Conservation (phyloP, 2,329 filamentous ascomycete species). For the Dactylellina sp. region DNA sequence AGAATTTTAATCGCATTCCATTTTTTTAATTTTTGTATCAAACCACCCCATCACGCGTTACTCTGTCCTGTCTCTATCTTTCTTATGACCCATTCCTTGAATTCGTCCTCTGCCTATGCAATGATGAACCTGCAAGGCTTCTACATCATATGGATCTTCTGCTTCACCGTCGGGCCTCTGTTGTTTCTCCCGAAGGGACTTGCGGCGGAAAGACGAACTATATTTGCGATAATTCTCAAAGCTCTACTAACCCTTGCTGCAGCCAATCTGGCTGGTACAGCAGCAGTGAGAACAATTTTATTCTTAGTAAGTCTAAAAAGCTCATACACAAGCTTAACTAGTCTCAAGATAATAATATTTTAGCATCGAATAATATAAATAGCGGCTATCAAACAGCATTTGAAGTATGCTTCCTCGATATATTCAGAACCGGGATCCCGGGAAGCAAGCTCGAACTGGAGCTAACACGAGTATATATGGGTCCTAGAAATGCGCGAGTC, state of each 20-base stretch:
- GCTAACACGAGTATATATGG: background rate
- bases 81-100: background rate
- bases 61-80: constrained; percentile 5
- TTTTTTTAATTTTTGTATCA: too few species aligned
- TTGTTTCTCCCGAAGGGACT: constrained; percentile 22
- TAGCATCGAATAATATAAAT: background rate
- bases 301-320: constrained; percentile 22
- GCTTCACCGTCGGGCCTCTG: background rate
- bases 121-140: background rate
- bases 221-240: constrained; percentile 14
- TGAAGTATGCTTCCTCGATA: constrained; percentile 16
- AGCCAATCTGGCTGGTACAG: constrained; percentile 39
- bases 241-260: constrained; percentile 21
- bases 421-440: background rate
- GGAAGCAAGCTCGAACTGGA: too few species aligned
- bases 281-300: constrained; percentile 23
- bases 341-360: background rate
- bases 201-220: constrained; percentile 20
- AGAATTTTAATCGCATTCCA: too few species aligned
- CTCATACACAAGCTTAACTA: background rate
- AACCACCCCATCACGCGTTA: background rate
- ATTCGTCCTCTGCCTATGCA: background rate
- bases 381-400: constrained; percentile 28
- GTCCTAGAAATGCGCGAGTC: constrained; percentile 23
- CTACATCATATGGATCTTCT: background rate